Conservation (phyloP, 192 early-diverging fungal species). For the Thoreauomyces humboldtii region DNA sequence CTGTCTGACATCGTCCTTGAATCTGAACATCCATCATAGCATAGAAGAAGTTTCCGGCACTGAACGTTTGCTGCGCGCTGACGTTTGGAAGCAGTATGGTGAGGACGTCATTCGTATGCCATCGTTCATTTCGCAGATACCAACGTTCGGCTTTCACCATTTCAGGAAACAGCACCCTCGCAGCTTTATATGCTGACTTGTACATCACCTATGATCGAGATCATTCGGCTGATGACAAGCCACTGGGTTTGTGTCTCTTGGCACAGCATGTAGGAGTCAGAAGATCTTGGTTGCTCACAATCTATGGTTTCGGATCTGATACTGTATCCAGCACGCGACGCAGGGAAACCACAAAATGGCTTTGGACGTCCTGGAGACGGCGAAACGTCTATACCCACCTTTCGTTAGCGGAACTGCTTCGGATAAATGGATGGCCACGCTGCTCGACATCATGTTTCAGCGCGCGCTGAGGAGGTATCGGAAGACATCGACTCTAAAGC, state of each 20-base stretch:
- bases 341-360: neutral
- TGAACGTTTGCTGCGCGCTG: neutral
- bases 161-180: neutral
- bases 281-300: too few species aligned
- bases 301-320: too few species aligned
- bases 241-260: slow-evolving; percentile 1
- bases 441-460: neutral
- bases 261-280: slow-evolving; percentile 3
- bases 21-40: neutral
- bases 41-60: neutral
- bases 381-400: slow-evolving; percentile 5
- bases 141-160: neutral
- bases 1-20: neutral
- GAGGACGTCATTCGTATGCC: neutral
- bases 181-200: neutral
- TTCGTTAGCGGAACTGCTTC: slow-evolving; percentile 3
- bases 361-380: neutral
- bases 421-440: neutral
- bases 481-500: neutral
- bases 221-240: neutral
- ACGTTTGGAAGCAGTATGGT: neutral
- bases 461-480: neutral
- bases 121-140: neutral
- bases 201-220: neutral
- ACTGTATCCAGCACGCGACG: neutral